A percentile compares a stretch with the other conserved stretches of the same genome.
These are phyloP conservation scores for Fraxinus americana DNA, from an alignment of 257 asterid genomes.

Conservation along the genomic window DNA sequence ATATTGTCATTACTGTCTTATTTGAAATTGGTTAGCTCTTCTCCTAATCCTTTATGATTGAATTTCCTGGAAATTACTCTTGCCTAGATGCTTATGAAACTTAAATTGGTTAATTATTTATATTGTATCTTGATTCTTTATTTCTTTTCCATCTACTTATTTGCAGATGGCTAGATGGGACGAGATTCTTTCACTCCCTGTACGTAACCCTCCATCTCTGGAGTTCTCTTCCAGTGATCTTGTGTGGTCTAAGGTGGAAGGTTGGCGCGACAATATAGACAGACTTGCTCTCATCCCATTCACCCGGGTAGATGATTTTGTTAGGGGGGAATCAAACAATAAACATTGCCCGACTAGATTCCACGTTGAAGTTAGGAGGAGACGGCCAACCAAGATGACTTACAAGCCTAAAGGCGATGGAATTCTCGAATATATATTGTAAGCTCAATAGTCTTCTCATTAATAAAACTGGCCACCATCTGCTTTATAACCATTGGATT, in stretches of 20 bases:
- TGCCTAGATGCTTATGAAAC: neutral
- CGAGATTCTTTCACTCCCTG: constrained; percentile 87
- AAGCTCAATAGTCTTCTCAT: constrained; percentile 27
- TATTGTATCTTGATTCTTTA: neutral
- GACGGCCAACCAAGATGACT: constrained; percentile 48
- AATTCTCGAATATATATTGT: constrained; percentile 87
- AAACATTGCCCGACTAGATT: constrained; percentile 90
- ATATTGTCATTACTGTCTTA: neutral
- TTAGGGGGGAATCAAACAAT: constrained; percentile 84
- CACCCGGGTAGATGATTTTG: constrained; percentile 89
- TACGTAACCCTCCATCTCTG: constrained; percentile 81
- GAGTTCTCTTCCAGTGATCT: constrained; percentile 84
- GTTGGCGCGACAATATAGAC: constrained; percentile 87
- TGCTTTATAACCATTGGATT: neutral
- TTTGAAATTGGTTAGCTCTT: neutral
- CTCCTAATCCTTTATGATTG: neutral
- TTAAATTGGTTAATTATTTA: neutral
- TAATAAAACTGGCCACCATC: constrained; percentile 16
- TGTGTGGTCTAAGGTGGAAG: constrained; percentile 96
- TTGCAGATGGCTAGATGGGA: constrained; percentile 99
- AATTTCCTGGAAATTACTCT: neutral
- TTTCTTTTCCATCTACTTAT: neutral
- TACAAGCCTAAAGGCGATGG: constrained; percentile 97
- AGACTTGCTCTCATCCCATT: constrained; percentile 81
- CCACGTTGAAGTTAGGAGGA: constrained; percentile 92